Evolutionary conservation across 2,329 filamentous ascomycete species (phyloP), one percentile per base, ranked within the genome.

Genomic region (Paecilomyces fulvus): DNA sequence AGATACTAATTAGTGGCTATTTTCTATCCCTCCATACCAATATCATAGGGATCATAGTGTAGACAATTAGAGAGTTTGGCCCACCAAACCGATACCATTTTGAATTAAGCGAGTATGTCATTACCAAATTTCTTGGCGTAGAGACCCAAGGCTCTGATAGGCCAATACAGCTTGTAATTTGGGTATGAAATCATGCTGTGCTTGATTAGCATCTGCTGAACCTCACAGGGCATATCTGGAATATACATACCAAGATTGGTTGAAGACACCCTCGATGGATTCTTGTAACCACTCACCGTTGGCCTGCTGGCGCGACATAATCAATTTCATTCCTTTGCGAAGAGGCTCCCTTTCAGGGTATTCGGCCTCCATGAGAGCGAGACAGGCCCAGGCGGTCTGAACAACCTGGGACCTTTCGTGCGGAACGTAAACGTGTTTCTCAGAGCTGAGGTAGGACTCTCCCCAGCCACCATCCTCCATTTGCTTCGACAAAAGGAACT

Each of bases 151-250:
- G 94, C 94, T 76, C 95, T 95, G 70, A 97, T 88, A 1, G 92
- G 86, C 74, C 96, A 99, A 57, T 88, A 89, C 71, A 96, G 94
- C 78, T 97, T 99, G 80, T 99, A 99, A 79, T 99, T 99, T 49
- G 92, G 92, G 69, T 99, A 99, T 0, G 90, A 94, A 62, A 99
- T 99, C 90, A 96, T 97, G 79, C 85, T 86, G 65, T 23, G 14
- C 31, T 30, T 52, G 30, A 58, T 67, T 59, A 70, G 65, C 31
- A 56, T 64, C 49, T 60, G 56, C 56, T 48, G 8, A 28, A 30
- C 5, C 30, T 55, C 28, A 5, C 10, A 14, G 50, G 10, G 23
- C n/a, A 48, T 3, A n/a, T 2, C n/a, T 7, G 52, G 4, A 30
- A 31, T 50, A n/a, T 37, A 81, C 82, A 76, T 71, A 86, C 84